Percentiles rank a stretch among this genome's conserved stretches.
Conservation (phyloP, 129 eudicot genomes). For the Chrysanthemum makinoi region DNA sequence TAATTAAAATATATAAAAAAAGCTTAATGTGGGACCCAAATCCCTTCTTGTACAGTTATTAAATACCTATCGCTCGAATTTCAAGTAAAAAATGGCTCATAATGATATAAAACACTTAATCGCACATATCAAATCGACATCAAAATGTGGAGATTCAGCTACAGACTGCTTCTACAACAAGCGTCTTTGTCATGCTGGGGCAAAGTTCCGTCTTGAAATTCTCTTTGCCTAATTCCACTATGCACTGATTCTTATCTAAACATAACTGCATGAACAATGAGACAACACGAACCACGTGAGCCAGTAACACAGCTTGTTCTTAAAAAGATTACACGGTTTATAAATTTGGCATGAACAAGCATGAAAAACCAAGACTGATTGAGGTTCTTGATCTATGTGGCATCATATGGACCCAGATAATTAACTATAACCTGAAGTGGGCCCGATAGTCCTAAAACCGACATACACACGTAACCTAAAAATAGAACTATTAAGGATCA, state of each 20-base stretch:
- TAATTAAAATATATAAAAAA: constrained; percentile 1
- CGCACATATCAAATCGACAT: neutral
- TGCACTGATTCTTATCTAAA: constrained; percentile 38
- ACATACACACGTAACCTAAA: neutral
- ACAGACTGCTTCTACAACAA: constrained; percentile 70
- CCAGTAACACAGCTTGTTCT: neutral
- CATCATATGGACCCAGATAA: neutral
- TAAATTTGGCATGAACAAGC: constrained; percentile 1
- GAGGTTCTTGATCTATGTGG: neutral
- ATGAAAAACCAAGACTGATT: neutral
- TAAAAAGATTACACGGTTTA: neutral
- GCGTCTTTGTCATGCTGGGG: constrained; percentile 50
- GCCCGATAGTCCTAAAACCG: neutral
- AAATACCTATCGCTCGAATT: too few species aligned
- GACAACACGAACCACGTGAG: too few species aligned
- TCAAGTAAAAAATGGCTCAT: too few species aligned
- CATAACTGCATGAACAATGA: neutral
- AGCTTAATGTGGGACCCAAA: neutral
- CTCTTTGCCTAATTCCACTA: constrained; percentile 20
- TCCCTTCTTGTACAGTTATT: neutral
- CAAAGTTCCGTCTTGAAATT: constrained; percentile 55
- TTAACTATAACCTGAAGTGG: neutral
- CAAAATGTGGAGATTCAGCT: constrained; percentile 42
- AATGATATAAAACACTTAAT: neutral
- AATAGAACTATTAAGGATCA: neutral